Percentiles rank a stretch among this genome's conserved stretches.
Conservation (phyloP, 768 basidiomycete genomes). For the Tephrocybe rancida region DNA sequence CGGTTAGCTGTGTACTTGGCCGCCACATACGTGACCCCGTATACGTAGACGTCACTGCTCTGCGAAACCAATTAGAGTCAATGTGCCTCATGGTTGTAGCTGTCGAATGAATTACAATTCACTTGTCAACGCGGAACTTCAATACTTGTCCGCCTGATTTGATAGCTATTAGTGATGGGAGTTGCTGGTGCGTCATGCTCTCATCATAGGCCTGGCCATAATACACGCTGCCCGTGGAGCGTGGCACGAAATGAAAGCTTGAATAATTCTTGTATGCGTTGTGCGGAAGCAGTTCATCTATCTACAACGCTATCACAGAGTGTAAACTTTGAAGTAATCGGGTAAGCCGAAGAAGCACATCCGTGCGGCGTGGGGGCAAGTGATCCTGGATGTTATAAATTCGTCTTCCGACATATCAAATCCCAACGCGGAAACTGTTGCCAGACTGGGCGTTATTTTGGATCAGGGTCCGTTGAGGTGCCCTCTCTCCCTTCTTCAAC, state of each 20-base stretch:
- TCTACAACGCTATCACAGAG: constrained; percentile 4
- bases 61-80: background rate
- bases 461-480: constrained; percentile 9
- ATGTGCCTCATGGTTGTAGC: constrained; percentile 10
- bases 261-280: too few species aligned
- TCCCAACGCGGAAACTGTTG: constrained; percentile 14
- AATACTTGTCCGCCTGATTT: background rate
- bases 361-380: background rate
- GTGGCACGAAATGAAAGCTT: background rate
- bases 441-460: constrained; percentile 2
- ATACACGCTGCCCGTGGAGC: too few species aligned
- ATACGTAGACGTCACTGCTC: constrained; percentile 14
- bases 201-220: constrained; percentile 1
- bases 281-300: background rate
- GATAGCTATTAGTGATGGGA: constrained; percentile 3
- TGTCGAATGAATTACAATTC: background rate
- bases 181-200: constrained; percentile 4
- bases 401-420: constrained; percentile 17
- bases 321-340: constrained; percentile 2
- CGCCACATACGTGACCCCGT: too few species aligned
- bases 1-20: too few species aligned
- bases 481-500: constrained; percentile 10
- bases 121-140: constrained; percentile 13
- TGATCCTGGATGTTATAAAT: constrained; percentile 6
- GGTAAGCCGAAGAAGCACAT: background rate